phyloP scores from a whole-genome alignment of 2,329 filamentous ascomycete genomes.

The Penicillium polonicum region DNA sequence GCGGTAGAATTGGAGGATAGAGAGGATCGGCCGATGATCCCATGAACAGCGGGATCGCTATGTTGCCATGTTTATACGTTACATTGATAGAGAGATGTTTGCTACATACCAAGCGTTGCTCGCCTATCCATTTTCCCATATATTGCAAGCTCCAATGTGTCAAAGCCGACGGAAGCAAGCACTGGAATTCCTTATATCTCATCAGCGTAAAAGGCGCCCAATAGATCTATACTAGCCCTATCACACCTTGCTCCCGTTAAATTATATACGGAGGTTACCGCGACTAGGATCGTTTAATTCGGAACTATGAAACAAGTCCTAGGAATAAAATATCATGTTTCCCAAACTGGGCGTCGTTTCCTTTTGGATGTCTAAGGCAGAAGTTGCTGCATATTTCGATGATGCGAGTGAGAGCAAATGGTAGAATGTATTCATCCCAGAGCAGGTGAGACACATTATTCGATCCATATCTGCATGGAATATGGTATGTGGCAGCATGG shows the following conservation, averaged over 20 bases:
- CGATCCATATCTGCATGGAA: no score
- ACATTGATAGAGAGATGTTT: neutral
- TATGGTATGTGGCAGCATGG: no score
- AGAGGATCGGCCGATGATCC: conserved; percentile 19
- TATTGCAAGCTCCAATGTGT: neutral
- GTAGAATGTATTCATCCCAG: no score
- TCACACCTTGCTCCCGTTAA: neutral
- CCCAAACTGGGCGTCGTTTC: no score
- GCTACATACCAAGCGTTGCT: neutral
- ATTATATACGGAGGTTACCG: no score
- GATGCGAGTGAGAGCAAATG: no score
- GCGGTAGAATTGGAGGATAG: conserved; percentile 48
- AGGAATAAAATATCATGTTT: no score
- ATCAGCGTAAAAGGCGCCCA: neutral
- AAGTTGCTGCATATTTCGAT: no score
- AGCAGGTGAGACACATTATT: no score
- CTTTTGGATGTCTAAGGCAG: no score
- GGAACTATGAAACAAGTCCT: no score
- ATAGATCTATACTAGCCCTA: neutral
- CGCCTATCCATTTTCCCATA: neutral
- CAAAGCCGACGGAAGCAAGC: neutral
- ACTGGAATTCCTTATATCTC: neutral
- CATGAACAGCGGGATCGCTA: neutral
- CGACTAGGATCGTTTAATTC: no score
- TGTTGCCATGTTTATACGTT: conserved; percentile 2